These are phyloP conservation scores for Pseudocercospora fijiensis DNA, from an alignment of 2,329 filamentous ascomycete genomes.

Conservation along the genomic window DNA sequence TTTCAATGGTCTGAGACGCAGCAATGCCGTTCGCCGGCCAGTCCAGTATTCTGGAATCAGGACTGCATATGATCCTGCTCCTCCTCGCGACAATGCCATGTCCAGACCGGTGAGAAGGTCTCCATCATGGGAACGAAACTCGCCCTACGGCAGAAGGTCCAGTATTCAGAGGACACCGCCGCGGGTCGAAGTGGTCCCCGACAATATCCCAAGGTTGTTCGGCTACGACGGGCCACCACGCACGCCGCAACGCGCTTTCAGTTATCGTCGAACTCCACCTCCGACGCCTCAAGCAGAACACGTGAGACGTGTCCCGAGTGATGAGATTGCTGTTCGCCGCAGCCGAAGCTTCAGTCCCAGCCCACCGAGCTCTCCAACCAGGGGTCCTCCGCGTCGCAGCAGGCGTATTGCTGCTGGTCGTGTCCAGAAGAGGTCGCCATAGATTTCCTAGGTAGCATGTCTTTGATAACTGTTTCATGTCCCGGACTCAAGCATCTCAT, in stretches of 20 bases:
- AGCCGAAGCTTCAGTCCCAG: neutral
- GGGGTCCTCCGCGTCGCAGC: neutral
- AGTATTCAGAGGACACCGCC: neutral
- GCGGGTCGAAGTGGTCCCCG: neutral
- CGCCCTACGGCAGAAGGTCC: neutral
- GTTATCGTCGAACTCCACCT: neutral
- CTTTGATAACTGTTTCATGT: neutral
- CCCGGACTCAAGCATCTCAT: constrained; percentile 7
- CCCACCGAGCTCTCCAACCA: neutral
- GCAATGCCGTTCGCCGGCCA: neutral
- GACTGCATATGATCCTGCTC: too few species aligned
- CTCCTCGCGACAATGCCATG: neutral
- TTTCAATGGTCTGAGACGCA: neutral
- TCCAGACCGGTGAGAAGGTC: neutral
- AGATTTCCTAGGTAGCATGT: neutral
- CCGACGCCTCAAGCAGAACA: neutral
- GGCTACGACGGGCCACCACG: neutral
- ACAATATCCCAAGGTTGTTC: neutral
- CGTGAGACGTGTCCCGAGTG: neutral
- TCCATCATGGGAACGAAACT: neutral
- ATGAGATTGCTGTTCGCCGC: neutral
- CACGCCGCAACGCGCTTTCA: neutral
- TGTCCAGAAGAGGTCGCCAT: neutral
- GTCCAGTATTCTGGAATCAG: neutral
- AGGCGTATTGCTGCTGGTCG: neutral